These are phyloP conservation scores for Aspergillus carlsbadensis DNA, from an alignment of 495 filamentous ascomycete genomes.

Conservation along the genomic window DNA sequence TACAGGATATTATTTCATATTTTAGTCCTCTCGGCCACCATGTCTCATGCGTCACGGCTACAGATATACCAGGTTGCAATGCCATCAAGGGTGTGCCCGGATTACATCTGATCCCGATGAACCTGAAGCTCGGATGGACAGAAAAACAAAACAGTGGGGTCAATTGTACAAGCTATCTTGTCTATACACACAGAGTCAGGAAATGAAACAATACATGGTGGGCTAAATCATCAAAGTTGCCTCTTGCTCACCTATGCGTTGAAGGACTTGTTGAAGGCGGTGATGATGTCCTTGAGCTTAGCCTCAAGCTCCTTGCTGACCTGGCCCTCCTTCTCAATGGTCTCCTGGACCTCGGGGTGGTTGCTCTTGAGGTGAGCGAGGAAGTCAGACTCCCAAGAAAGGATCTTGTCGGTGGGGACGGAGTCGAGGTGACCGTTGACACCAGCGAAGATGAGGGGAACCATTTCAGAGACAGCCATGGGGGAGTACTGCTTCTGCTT, in stretches of 20 bases:
- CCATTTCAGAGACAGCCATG: conserved; percentile 99
- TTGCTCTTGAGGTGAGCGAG: conserved; percentile 85
- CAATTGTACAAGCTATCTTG: conserved; percentile 57
- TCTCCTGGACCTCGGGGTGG: conserved; percentile 77
- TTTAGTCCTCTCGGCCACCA: conserved; percentile 24
- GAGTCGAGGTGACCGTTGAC: conserved; percentile 92
- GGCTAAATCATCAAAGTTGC: conserved; percentile 34
- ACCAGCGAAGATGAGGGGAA: conserved; percentile 98
- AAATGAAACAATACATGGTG: conserved; percentile 38
- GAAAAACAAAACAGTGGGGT: conserved; percentile 49
- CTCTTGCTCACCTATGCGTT: conserved; percentile 52
- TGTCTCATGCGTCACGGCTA: conserved; percentile 23
- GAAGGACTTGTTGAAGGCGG: conserved; percentile 93
- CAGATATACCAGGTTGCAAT: conserved; percentile 17
- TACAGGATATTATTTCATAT: conserved; percentile 52
- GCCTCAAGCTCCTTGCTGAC: conserved; percentile 93
- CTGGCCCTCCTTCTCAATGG: conserved; percentile 94
- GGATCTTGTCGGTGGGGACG: conserved; percentile 83
- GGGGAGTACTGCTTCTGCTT: conserved; percentile 99
- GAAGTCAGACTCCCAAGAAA: conserved; percentile 92
- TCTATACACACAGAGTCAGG: conserved; percentile 54
- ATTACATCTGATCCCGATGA: conserved; percentile 19
- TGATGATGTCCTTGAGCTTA: conserved; percentile 76
- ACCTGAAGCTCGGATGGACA: conserved; percentile 27
- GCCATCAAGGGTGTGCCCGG: conserved; percentile 7